A percentile compares a stretch with the other conserved stretches of the same genome.
Evolutionary conservation across 2,329 filamentous ascomycete species (phyloP).

Genomic region (Tolypocladium amazonense): DNA sequence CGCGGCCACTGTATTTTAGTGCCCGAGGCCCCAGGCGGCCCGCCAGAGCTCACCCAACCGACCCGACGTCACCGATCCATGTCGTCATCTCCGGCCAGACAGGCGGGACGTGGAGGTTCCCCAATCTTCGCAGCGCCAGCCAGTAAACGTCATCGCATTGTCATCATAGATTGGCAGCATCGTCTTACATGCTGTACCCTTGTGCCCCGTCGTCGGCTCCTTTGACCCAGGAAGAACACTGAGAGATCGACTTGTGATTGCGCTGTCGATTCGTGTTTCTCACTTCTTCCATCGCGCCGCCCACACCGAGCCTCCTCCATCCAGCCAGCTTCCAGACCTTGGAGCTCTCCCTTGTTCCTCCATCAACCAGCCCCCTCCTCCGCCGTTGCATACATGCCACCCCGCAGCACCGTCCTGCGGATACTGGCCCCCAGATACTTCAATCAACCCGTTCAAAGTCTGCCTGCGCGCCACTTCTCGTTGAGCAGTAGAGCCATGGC

Average conservation of each 20-base stretch:
- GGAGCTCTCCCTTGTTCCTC: neutral
- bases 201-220: neutral
- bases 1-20: neutral
- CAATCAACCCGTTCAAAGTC: neutral
- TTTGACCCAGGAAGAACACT: neutral
- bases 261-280: neutral
- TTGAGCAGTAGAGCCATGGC: conserved; percentile 31
- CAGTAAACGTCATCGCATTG: conserved; percentile 10
- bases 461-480: conserved; percentile 9
- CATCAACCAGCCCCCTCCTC: neutral
- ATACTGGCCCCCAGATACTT: neutral
- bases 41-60: neutral
- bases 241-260: neutral
- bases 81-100: neutral
- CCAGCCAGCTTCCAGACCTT: neutral
- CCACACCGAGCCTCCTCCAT: neutral
- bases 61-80: neutral
- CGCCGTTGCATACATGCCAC: neutral
- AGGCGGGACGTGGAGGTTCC: too few relatives aligned
- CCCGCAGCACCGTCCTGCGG: neutral
- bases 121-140: neutral
- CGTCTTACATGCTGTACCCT: neutral
- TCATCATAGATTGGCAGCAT: conserved; percentile 3
- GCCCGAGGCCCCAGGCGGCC: neutral
- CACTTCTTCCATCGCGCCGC: neutral